Evolutionary conservation across 805 yeast species (phyloP).

Genomic region (Kodamaea lidongshanica): DNA sequence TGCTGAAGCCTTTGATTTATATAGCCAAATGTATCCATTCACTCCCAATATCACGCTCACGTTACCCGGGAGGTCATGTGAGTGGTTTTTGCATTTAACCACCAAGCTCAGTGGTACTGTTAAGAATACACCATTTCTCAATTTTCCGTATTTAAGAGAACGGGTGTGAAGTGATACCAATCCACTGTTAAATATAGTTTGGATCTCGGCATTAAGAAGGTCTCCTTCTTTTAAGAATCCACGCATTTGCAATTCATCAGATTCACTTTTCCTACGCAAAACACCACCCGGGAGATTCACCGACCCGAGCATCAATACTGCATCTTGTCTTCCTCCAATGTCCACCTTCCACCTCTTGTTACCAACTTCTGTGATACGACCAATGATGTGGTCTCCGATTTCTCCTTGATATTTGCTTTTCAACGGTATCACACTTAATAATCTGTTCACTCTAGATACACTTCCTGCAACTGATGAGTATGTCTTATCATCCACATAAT

Average conservation of each 20-base stretch:
- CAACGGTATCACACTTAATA: conserved; percentile 79
- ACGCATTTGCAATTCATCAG: conserved; percentile 96
- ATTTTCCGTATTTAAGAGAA: conserved; percentile 89
- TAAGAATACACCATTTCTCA: conserved; percentile 82
- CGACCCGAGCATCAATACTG: conserved; percentile 86
- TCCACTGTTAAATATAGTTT: conserved; percentile 82
- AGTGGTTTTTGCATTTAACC: conserved; percentile 80
- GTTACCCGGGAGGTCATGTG: conserved; percentile 88
- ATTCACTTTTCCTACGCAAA: conserved; percentile 85
- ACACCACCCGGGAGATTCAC: conserved; percentile 98
- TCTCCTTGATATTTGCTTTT: conserved; percentile 88
- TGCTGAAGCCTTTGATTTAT: conserved; percentile 47
- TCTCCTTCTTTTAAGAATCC: conserved; percentile 93
- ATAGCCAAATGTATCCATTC: conserved; percentile 90
- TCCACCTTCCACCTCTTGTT: conserved; percentile 95
- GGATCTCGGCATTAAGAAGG: conserved; percentile 91
- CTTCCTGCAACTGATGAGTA: conserved; percentile 92
- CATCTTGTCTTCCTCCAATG: conserved; percentile 91
- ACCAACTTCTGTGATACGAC: conserved; percentile 90
- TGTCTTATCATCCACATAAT: conserved; percentile 65
- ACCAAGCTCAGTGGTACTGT: conserved; percentile 78
- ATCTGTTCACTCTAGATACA: conserved; percentile 76
- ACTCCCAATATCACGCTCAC: conserved; percentile 88
- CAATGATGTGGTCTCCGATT: conserved; percentile 94
- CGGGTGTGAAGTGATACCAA: conserved; percentile 92